Evolutionary conservation across 2,329 filamentous ascomycete genomes (phyloP), one percentile per base, ranked within the genome.

Genomic region (Claviceps pazoutovae): DNA sequence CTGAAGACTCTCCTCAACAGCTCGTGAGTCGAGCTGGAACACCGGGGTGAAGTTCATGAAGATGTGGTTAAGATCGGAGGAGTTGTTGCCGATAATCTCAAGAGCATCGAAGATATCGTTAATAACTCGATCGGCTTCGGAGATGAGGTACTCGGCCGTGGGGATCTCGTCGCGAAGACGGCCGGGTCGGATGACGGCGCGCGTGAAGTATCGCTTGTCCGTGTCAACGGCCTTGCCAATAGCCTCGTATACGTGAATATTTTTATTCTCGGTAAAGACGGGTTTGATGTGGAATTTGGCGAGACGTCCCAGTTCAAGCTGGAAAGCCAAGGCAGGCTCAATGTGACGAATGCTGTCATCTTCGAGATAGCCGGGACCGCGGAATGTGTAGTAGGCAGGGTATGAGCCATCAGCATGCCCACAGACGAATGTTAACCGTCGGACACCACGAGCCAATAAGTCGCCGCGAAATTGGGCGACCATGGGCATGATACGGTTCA

Each of bases 1-100:
- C 64, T 86, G 88, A 23, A 98, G 81, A 34, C 88, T 91, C 69
- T 94, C 81, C 72, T 97, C 89, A 16, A 98, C 88, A 72, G 96
- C 88, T 54, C 81, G 74, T 3, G 93, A 90, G 63, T 88, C 78
- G 48, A 98, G 81, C 66, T 89, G 88, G 82, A 98, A 97, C 54
- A 96, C 87, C 9, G 90, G 88, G 0, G 88, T 93, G 74, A 98
- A 98, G 79, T 98, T 97, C 78, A 98, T 93, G 76, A 98, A 98
- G 78, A 98, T 93, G 74, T 98, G 93, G 77, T 98, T 98, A 65
- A 98, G 79, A 76, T 98, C 93, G 49, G 93, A 95, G 74, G 95
- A 94, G 75, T 96, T 97, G 78, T 95, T 96, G 65, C 93, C 93
- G 64, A 96, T 94, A 61, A 98, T 96, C 76, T 98, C 93, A 53